These are phyloP conservation scores for Chaetomiaceae sp. DNA, from an alignment of 2,329 filamentous ascomycete genomes.

Conservation along the genomic window DNA sequence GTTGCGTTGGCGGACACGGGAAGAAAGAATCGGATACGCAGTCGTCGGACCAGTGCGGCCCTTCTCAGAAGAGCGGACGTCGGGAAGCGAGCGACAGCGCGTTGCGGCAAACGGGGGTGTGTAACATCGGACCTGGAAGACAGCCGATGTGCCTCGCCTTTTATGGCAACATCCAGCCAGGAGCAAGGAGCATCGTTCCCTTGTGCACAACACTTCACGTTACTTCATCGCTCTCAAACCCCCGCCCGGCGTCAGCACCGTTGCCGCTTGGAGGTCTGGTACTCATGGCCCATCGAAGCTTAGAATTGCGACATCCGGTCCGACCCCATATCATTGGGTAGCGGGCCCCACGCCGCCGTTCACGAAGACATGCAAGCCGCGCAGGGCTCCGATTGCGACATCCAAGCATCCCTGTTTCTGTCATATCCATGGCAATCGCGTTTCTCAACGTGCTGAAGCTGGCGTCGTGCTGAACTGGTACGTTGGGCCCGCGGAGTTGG, in stretches of 20 bases:
- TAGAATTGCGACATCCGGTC: constrained; percentile 9
- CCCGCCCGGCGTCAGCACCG: background rate
- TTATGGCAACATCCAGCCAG: background rate
- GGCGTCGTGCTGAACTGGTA: no score
- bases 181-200: background rate
- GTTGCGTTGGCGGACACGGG: background rate
- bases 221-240: background rate
- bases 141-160: background rate
- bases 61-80: no score
- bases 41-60: no score
- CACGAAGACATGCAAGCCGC: background rate
- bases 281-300: constrained; percentile 7
- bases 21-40: no score
- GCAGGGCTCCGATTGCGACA: constrained; percentile 7
- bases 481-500: no score
- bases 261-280: background rate
- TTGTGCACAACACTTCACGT: background rate
- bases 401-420: background rate
- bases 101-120: no score
- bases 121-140: no score
- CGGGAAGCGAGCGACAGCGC: no score
- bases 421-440: no score
- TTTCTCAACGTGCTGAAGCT: no score
- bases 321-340: constrained; percentile 7
- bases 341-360: background rate